phyloP scores from a whole-genome alignment of 441 rosid genomes.

The Arabidopsis lyrata region DNA sequence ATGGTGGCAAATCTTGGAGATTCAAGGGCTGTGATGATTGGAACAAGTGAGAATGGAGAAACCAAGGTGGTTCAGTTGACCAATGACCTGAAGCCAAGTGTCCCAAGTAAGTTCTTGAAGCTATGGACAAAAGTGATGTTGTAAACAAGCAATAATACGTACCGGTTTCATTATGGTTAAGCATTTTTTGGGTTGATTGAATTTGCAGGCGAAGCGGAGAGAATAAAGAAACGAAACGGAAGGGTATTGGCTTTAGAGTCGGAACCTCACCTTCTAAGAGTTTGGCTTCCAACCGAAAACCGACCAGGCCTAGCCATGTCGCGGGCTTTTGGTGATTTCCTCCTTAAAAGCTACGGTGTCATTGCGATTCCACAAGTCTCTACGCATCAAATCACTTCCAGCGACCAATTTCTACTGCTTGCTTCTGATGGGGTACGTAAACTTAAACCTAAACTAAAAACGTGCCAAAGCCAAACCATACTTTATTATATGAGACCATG shows the following conservation, averaged over 20 bases:
- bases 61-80: slow-evolving; percentile 65
- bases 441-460: background rate
- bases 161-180: slow-evolving; percentile 26
- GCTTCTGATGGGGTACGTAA: slow-evolving; percentile 81
- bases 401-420: slow-evolving; percentile 68
- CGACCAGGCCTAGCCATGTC: slow-evolving; percentile 89
- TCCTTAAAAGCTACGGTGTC: slow-evolving; percentile 72
- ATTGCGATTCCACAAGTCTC: slow-evolving; percentile 75
- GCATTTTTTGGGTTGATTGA: background rate
- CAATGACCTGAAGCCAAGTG: slow-evolving; percentile 77
- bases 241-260: slow-evolving; percentile 72
- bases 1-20: slow-evolving; percentile 90
- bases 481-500: too few relatives aligned
- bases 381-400: slow-evolving; percentile 54
- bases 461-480: too few relatives aligned
- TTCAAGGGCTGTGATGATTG: slow-evolving; percentile 81
- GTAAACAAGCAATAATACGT: background rate
- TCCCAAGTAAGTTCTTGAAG: slow-evolving; percentile 59
- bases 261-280: slow-evolving; percentile 78
- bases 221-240: slow-evolving; percentile 76
- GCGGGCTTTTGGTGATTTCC: slow-evolving; percentile 80
- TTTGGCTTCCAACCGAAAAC: slow-evolving; percentile 83
- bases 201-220: slow-evolving; percentile 74
- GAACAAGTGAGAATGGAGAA: slow-evolving; percentile 51
- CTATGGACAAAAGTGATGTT: background rate